Evolutionary conservation across 169 alveolate species (phyloP).

Genomic region (Amoebophrya sp.): DNA sequence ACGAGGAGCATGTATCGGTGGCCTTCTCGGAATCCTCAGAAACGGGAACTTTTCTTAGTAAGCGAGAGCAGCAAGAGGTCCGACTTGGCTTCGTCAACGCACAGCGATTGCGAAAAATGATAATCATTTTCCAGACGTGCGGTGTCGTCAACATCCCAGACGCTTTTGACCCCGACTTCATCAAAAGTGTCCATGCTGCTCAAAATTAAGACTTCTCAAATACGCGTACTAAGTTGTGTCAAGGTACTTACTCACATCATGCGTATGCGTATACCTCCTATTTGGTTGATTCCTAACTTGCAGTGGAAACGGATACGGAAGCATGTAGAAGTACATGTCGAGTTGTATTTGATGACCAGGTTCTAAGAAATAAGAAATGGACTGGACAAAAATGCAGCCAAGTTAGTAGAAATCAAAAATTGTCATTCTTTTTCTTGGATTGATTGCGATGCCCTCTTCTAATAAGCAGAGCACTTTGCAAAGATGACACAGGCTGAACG

Average conservation of each 20-base stretch:
- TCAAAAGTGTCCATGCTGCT: no score
- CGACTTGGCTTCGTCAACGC: constrained; percentile 6
- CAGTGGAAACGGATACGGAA: no score
- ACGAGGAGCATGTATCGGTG: background rate
- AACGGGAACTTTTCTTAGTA: no score
- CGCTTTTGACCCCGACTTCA: background rate
- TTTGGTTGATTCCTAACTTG: no score
- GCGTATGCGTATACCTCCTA: no score
- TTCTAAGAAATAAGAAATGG: background rate
- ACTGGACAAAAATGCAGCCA: background rate
- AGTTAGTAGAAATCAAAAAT: no score
- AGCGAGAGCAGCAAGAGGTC: background rate
- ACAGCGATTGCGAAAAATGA: background rate
- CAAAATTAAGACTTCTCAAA: no score
- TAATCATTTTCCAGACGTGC: background rate
- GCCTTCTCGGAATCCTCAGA: background rate
- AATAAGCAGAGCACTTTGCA: background rate
- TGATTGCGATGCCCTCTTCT: no score
- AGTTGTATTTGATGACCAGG: background rate
- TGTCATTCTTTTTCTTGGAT: no score
- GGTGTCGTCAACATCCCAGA: background rate
- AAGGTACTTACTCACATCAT: no score
- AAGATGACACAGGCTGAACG: background rate
- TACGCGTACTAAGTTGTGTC: no score
- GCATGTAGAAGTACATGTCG: no score